phyloP scores from a whole-genome alignment of 2,329 filamentous ascomycete genomes.

The Keithomyces neogunnii region DNA sequence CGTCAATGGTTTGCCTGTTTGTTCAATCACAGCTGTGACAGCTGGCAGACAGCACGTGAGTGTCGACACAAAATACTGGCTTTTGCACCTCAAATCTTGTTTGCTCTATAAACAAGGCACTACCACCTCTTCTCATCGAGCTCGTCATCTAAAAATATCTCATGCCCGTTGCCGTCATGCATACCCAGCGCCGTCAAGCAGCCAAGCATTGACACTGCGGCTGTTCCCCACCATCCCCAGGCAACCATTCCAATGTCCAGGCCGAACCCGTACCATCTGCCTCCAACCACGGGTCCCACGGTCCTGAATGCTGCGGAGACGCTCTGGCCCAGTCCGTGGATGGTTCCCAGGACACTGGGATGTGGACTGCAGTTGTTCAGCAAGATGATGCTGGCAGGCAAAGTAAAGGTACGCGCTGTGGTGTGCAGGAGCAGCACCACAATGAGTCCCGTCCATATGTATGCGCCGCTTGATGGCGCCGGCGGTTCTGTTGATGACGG shows the following conservation, averaged over 20 bases:
- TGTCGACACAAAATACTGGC: too few relatives aligned
- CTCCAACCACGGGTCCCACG: slow-evolving; percentile 40
- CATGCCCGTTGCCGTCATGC: slow-evolving; percentile 56
- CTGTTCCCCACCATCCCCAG: slow-evolving; percentile 38
- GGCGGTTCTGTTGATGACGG: slow-evolving; percentile 39
- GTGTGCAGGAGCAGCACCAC: slow-evolving; percentile 61
- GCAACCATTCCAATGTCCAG: slow-evolving; percentile 37
- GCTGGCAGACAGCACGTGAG: neutral
- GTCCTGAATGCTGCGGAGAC: slow-evolving; percentile 41
- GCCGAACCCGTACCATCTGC: slow-evolving; percentile 38
- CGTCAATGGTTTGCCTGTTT: too few relatives aligned
- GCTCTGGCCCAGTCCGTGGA: slow-evolving; percentile 45
- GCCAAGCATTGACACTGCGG: slow-evolving; percentile 44
- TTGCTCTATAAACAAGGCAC: too few relatives aligned
- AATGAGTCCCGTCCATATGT: slow-evolving; percentile 53
- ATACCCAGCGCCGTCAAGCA: slow-evolving; percentile 52
- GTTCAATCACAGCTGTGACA: neutral
- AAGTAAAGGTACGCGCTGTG: slow-evolving; percentile 60
- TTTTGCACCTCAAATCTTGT: neutral
- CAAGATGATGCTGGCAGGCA: slow-evolving; percentile 50
- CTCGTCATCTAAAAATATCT: slow-evolving; percentile 44
- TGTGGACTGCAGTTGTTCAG: slow-evolving; percentile 54
- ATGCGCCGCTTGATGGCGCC: slow-evolving; percentile 35
- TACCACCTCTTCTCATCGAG: slow-evolving; percentile 18
- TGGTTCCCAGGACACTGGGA: slow-evolving; percentile 47